phyloP scores from a whole-genome alignment of 495 filamentous ascomycete species.

The Immersiella caudata region DNA sequence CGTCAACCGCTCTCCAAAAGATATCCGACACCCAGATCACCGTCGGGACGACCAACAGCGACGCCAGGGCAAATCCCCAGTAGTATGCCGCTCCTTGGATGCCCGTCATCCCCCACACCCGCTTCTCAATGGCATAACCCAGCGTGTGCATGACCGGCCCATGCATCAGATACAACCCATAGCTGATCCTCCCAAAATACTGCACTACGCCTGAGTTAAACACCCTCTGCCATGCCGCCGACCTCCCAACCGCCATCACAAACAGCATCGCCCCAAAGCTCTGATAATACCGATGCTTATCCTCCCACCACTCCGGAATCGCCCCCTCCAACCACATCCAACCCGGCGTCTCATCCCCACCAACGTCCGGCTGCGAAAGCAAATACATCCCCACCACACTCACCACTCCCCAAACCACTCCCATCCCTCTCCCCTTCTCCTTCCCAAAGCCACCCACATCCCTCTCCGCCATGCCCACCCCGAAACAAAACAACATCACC shows the following conservation, averaged over 20 bases:
- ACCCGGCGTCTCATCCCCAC: slow-evolving; percentile 41
- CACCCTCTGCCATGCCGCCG: slow-evolving; percentile 39
- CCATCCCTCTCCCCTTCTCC: slow-evolving; percentile 2
- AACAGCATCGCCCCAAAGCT: slow-evolving; percentile 44
- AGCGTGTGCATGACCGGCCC: slow-evolving; percentile 52
- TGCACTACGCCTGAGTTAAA: slow-evolving; percentile 42
- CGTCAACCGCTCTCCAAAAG: slow-evolving; percentile 51
- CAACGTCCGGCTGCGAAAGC: slow-evolving; percentile 47
- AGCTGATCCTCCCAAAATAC: slow-evolving; percentile 56
- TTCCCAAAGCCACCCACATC: slow-evolving; percentile 34
- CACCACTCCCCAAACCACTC: slow-evolving; percentile 21
- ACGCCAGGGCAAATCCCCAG: slow-evolving; percentile 40
- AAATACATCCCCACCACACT: slow-evolving; percentile 43
- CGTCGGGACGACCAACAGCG: slow-evolving; percentile 39
- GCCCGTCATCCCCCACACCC: slow-evolving; percentile 40
- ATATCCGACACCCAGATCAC: slow-evolving; percentile 51
- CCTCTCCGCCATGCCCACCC: slow-evolving; percentile 46
- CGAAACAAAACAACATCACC: slow-evolving; percentile 46
- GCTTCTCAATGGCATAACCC: slow-evolving; percentile 43
- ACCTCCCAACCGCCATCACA: slow-evolving; percentile 41
- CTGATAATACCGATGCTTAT: slow-evolving; percentile 50
- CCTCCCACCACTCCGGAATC: slow-evolving; percentile 45
- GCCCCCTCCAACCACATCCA: slow-evolving; percentile 42
- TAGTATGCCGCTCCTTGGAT: slow-evolving; percentile 38
- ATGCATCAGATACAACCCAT: slow-evolving; percentile 57